These are phyloP conservation scores for Fusarium armeniacum DNA, from an alignment of 2,329 filamentous ascomycete species.

Conservation along the genomic window DNA sequence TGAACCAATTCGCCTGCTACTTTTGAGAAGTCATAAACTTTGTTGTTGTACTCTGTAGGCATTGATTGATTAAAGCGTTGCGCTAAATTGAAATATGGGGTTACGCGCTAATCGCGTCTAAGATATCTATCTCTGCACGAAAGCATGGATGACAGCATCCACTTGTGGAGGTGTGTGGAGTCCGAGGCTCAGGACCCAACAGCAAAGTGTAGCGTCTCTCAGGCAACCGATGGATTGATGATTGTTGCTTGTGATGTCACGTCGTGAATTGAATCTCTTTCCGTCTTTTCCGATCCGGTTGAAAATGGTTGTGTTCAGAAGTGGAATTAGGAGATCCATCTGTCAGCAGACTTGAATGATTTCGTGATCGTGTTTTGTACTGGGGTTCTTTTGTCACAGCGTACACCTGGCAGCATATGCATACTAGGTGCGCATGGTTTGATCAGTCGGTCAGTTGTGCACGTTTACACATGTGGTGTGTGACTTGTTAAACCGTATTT, in stretches of 20 bases:
- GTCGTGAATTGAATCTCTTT: slow-evolving; percentile 5
- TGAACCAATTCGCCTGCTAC: slow-evolving; percentile 30
- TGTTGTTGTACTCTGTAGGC: neutral
- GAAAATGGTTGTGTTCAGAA: neutral
- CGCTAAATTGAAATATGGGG: slow-evolving; percentile 23
- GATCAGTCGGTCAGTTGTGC: neutral
- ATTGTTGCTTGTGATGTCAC: slow-evolving; percentile 10
- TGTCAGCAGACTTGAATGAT: neutral
- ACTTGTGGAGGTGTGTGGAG: slow-evolving; percentile 29
- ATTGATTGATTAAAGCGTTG: neutral
- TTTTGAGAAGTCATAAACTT: slow-evolving; percentile 7
- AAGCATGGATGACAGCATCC: slow-evolving; percentile 1
- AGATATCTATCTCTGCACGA: neutral
- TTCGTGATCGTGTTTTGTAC: neutral
- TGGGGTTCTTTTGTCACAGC: neutral
- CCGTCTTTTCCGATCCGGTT: neutral
- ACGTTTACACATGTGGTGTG: neutral
- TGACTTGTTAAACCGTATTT: neutral
- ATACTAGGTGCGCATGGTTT: neutral
- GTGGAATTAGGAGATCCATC: neutral
- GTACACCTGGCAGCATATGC: neutral
- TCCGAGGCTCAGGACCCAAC: slow-evolving; percentile 26
- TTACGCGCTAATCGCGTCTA: slow-evolving; percentile 45
- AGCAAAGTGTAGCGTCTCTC: slow-evolving; percentile 34
- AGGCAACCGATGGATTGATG: slow-evolving; percentile 28